A percentile compares a stretch with the other conserved stretches of the same genome.
These are phyloP conservation scores for Pichia sp. DNA, from an alignment of 1,139 yeast species.

Conservation along the genomic window DNA sequence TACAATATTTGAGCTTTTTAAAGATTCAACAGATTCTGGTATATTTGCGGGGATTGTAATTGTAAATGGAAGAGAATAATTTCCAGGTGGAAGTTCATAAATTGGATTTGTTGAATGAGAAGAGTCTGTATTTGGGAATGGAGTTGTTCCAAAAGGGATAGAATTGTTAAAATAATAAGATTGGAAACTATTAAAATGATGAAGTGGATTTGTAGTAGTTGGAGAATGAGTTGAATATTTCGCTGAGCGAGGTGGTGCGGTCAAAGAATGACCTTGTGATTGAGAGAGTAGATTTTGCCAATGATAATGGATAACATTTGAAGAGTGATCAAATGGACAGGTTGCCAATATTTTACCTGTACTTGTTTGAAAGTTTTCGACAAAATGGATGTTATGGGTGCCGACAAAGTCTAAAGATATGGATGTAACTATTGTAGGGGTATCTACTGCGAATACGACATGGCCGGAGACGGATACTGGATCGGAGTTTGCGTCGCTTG, in stretches of 20 bases:
- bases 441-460: slow-evolving; percentile 49
- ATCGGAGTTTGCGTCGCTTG: slow-evolving; percentile 47
- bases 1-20: slow-evolving; percentile 48
- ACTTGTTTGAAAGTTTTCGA: slow-evolving; percentile 32
- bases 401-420: slow-evolving; percentile 47
- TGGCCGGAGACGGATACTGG: slow-evolving; percentile 49
- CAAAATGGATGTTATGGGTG: slow-evolving; percentile 48
- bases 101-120: slow-evolving; percentile 1
- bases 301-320: slow-evolving; percentile 40
- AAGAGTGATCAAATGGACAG: slow-evolving; percentile 24
- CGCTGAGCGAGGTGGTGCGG: neutral
- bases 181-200: slow-evolving; percentile 2
- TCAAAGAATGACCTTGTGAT: slow-evolving; percentile 37
- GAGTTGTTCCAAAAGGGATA: slow-evolving; percentile 30
- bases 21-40: slow-evolving; percentile 65
- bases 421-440: slow-evolving; percentile 43
- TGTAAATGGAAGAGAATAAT: slow-evolving; percentile 59
- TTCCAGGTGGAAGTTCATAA: slow-evolving; percentile 51
- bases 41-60: slow-evolving; percentile 52
- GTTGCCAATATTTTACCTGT: slow-evolving; percentile 10
- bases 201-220: neutral
- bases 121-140: slow-evolving; percentile 27
- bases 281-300: slow-evolving; percentile 56
- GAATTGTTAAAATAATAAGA: neutral
- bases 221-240: neutral